Conservation (phyloP, 1,284 basidiomycete species). For the Neotropicomus parvogracilis region DNA sequence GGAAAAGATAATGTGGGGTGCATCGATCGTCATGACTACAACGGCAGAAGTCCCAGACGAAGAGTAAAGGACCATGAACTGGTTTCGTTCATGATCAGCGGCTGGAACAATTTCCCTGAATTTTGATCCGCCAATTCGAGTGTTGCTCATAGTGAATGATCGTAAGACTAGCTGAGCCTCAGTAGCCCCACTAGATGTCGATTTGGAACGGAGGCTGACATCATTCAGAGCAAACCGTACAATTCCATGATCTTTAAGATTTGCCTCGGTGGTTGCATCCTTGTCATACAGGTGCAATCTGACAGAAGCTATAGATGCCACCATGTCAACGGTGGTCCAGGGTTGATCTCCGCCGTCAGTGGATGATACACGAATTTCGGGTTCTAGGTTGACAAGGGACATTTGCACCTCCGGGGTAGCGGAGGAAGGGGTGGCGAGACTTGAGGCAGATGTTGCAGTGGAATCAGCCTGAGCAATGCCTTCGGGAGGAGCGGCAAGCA, state of each 20-base stretch:
- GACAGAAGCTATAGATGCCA: conserved; percentile 72
- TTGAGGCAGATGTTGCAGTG: conserved; percentile 12
- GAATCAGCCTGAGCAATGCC: conserved; percentile 30
- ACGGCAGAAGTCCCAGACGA: conserved; percentile 68
- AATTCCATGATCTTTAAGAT: conserved; percentile 78
- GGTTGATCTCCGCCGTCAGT: conserved; percentile 29
- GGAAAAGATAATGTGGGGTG: conserved; percentile 91
- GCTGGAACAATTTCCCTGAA: conserved; percentile 97
- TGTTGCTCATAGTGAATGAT: conserved; percentile 92
- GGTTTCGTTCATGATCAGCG: conserved; percentile 85
- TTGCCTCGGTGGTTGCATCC: conserved; percentile 55
- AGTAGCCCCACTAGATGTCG: conserved; percentile 77
- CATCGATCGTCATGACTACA: conserved; percentile 87
- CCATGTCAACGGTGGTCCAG: conserved; percentile 74
- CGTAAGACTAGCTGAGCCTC: conserved; percentile 87
- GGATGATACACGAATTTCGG: conserved; percentile 45
- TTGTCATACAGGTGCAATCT: conserved; percentile 91
- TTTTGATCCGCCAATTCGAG: conserved; percentile 74
- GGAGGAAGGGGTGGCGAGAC: conserved; percentile 4
- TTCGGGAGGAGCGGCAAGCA: conserved; percentile 49
- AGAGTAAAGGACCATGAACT: conserved; percentile 93
- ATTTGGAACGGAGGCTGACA: conserved; percentile 79
- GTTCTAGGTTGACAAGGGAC: conserved; percentile 47
- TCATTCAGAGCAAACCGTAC: conserved; percentile 83
- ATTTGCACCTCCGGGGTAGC: conserved; percentile 6